Base-by-base conservation (phyloP, 306 rosid species). In the Potentilla sterilis region DNA sequence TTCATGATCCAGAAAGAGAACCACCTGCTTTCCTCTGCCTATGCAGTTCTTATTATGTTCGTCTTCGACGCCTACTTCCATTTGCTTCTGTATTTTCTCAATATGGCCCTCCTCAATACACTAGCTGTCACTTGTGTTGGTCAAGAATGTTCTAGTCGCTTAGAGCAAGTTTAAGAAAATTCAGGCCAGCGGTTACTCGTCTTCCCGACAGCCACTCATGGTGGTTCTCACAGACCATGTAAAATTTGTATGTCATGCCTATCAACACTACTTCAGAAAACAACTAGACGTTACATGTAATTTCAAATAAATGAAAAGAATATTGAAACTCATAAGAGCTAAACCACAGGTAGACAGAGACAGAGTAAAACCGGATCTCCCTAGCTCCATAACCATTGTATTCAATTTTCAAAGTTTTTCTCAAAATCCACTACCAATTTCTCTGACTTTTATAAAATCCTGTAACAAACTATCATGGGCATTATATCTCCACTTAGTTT, bases 391-490 rank as follows among this genome's bases (percentile, higher is more conserved):
- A 68, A 22, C 32, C 34, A 38, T 69, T 47, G 52, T 16, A 48
- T 24, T 47, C 15, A 15, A 35, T 9, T 47, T 47, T 47, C 54
- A 21, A 67, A n/a, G n/a, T 13, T 11, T 42, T 43, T 67, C 37
- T 18, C 18, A 69, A 63, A 5, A 47, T 28, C 42, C 52, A 14
- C 16, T 42, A n/a, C 9, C 67, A 55, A 54, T 41, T 54, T 38
- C 75, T 37, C 48, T 38, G 76, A 72, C 14, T 51, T 5, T 37
- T 6, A 11, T 15, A 7, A 47, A 44, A 61, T 28, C 40, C 64
- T 16, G 64, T 59, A 35, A 42, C 32, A 64, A 77, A 18, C 46
- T 38, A 51, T 58, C 75, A 78, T 58, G 73, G 57, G 5, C 37
- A 55, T 72, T 58, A 32, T 28, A 69, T 18, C 54, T 18, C 55